Evolutionary conservation across 1,284 basidiomycete species (phyloP), one percentile per base, ranked within the genome.

Genomic region (Naganishia sp.): DNA sequence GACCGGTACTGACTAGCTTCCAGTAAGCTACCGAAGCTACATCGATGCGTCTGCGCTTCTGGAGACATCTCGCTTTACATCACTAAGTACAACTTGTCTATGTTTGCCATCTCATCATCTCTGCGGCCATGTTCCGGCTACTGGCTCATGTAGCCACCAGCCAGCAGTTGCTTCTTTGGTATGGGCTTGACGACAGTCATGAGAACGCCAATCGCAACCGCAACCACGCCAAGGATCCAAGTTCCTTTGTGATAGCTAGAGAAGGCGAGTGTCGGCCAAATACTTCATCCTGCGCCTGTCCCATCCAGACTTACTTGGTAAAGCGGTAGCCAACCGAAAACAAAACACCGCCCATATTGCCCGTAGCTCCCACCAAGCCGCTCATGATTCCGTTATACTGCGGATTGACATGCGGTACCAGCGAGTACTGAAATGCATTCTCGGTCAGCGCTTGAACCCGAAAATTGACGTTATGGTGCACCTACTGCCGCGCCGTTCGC

Each of bases 311-410:
- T 36, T 39, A 59, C 56, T 59, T 65, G 45, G 55, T 65, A 42
- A 57, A 65, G 18, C 64, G 55, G 43, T 50, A 65, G 13, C 45
- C 64, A 13, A 65, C 64, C 5, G 64, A 65, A 48, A 65, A 65
- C 39, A 65, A 33, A 21, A 65, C 64, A 59, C 64, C 64, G 6
- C 64, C 64, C 48, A 65, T 52, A 23, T 65, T 65, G 16, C 64
- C 64, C 4, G 64, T 65, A 2, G 55, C 46, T 1, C 64, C 64
- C 23, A 65, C 64, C 10, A 45, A 15, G 13, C 64, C 64, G 36
- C 64, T 65, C 64, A 65, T 65, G 55, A 65, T 65, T 10, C 64
- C 64, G 36, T 65, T 65, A 48, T 57, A 65, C 42, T 59, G 64
- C 13, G 64, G 64, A 39, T 65, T 65, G 36, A 65, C 64, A 28